Evolutionary conservation across 495 filamentous ascomycete genomes (phyloP).

Genomic region (Neurospora terricola): DNA sequence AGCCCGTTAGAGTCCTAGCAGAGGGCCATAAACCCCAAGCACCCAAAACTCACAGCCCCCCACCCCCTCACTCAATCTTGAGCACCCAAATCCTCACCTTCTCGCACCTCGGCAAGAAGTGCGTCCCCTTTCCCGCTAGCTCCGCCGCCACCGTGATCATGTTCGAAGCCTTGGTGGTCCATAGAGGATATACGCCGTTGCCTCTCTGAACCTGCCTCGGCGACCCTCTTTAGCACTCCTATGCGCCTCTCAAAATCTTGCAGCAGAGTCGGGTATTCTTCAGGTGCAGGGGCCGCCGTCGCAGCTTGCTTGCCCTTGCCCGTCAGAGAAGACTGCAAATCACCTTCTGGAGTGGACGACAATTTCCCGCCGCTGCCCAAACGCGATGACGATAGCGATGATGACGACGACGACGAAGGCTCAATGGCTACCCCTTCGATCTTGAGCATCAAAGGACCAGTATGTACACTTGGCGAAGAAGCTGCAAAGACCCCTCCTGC

Average conservation of each 20-base stretch:
- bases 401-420: slow-evolving; percentile 3
- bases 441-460: slow-evolving; percentile 47
- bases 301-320: slow-evolving; percentile 21
- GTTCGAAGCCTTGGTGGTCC: background rate
- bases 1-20: background rate
- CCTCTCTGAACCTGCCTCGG: slow-evolving; percentile 33
- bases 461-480: slow-evolving; percentile 4
- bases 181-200: slow-evolving; percentile 11
- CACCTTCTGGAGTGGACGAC: slow-evolving; percentile 14
- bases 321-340: slow-evolving; percentile 16
- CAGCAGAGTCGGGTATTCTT: slow-evolving; percentile 47
- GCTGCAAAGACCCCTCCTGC: slow-evolving; percentile 10
- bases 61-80: background rate
- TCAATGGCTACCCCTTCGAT: slow-evolving; percentile 50
- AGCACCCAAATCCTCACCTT: background rate
- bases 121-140: background rate
- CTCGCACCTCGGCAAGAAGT: background rate
- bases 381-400: background rate
- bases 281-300: slow-evolving; percentile 1
- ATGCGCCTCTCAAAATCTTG: slow-evolving; percentile 61
- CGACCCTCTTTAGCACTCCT: slow-evolving; percentile 38
- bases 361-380: slow-evolving; percentile 10
- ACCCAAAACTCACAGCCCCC: background rate
- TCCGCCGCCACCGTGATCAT: background rate
- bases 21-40: background rate